phyloP scores from a whole-genome alignment of 2,329 filamentous ascomycete species.

The Venturiaceae sp. region DNA sequence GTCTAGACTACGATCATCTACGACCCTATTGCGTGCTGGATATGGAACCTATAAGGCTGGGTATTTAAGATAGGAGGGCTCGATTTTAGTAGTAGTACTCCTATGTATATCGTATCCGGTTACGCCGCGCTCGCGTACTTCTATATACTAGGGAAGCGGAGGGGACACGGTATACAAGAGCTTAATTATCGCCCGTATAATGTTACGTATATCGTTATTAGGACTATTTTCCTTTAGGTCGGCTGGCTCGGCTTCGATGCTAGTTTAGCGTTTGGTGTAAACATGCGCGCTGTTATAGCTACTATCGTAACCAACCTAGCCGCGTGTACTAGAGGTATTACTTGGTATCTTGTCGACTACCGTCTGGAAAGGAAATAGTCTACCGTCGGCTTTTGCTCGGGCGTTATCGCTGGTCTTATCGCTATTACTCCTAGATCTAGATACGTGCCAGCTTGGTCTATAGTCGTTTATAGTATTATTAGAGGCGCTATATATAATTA shows the following conservation, averaged over 20 bases:
- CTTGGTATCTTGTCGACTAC: slow-evolving; percentile 84
- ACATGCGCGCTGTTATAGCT: slow-evolving; percentile 78
- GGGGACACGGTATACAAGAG: slow-evolving; percentile 77
- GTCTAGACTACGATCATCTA: slow-evolving; percentile 86
- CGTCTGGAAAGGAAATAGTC: slow-evolving; percentile 85
- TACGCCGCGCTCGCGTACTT: slow-evolving; percentile 79
- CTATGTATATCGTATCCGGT: slow-evolving; percentile 80
- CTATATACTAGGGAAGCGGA: slow-evolving; percentile 79
- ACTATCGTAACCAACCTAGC: slow-evolving; percentile 78
- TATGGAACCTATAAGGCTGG: slow-evolving; percentile 81
- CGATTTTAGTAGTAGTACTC: slow-evolving; percentile 84
- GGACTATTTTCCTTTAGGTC: slow-evolving; percentile 92
- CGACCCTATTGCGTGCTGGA: slow-evolving; percentile 90
- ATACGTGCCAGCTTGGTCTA: slow-evolving; percentile 76
- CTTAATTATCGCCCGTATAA: slow-evolving; percentile 90
- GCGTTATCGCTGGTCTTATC: slow-evolving; percentile 78
- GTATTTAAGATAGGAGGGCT: slow-evolving; percentile 68
- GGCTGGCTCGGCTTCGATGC: slow-evolving; percentile 96
- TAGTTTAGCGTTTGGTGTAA: slow-evolving; percentile 70
- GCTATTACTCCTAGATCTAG: slow-evolving; percentile 83
- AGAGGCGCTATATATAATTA: slow-evolving; percentile 78
- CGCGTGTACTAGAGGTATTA: slow-evolving; percentile 74
- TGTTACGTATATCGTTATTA: slow-evolving; percentile 83
- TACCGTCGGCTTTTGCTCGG: slow-evolving; percentile 86
- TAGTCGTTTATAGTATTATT: slow-evolving; percentile 69